Evolutionary conservation across 1,284 basidiomycete genomes (phyloP), one percentile per base, ranked within the genome.

Genomic region (Anthracocystis walkeri): DNA sequence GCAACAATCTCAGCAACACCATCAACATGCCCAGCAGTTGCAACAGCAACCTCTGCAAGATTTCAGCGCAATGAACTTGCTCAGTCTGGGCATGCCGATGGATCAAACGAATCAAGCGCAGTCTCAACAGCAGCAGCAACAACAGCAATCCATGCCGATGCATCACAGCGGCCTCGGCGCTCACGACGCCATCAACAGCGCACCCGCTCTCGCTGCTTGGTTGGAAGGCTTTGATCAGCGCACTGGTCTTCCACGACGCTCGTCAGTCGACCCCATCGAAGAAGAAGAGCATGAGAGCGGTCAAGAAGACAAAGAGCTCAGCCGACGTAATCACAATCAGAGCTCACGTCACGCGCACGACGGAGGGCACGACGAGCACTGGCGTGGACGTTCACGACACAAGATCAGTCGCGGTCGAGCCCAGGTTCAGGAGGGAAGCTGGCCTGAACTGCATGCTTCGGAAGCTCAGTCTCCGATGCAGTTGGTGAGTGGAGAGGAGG

Each of bases 221-320:
- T 54, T 77, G 23, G 75, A 74, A 33, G 75, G 70, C 11, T 77
- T 70, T 20, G 75, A 77, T 20, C 75, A 77, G 58, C 58, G 75
- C 10, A 77, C 75, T 2, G 75, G 75, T 7, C 70, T 77, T 11
- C 75, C 75, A 14, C 70, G 75, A 12, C 75, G 75, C 6, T 77
- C 75, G 1, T 77, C 75, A 1, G 75, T 77, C 20, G 75, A 77
- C n/a, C 75, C 75, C 44, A 77, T 77, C 46, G 70, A 73, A 29
- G 75, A 77, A 48, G 75, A 77, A 38, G 74, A 76, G 60, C 50
- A 72, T 55, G 58, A 76, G 52, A 66, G 58, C 44, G 69, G 62
- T 7, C 60, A 68, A 25, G 65, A 65, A 27, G 69, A 72, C 53
- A 65, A 68, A 25, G 74, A 76, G 57, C 74, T 69, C 25, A 65